phyloP scores from a whole-genome alignment of 225 moss, liverwort and hornwort species.

The Polytrichum commune region DNA sequence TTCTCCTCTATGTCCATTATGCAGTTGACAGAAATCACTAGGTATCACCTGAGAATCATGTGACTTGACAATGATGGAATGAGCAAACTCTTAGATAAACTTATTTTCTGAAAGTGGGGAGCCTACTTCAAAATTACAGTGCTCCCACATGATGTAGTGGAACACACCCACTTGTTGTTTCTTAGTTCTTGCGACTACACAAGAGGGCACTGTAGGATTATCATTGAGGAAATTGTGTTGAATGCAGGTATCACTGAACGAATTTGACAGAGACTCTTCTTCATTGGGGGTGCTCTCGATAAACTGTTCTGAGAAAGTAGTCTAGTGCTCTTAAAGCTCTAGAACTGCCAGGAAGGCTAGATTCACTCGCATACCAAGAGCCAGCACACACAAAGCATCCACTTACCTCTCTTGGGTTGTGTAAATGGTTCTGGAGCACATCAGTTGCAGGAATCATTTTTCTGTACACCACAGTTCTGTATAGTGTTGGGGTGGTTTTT shows the following conservation, averaged over 20 bases:
- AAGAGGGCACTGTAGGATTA: not conserved
- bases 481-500: slow-evolving; percentile 7
- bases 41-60: too few relatives aligned
- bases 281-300: slow-evolving; percentile 52
- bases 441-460: not conserved
- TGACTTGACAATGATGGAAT: too few relatives aligned
- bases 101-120: not conserved
- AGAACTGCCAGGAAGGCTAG: slow-evolving; percentile 3
- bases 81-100: not conserved
- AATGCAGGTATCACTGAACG: slow-evolving; percentile 75
- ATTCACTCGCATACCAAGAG: not conserved
- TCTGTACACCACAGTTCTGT: slow-evolving; percentile 6
- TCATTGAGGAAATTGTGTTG: not conserved
- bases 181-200: not conserved
- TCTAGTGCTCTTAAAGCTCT: slow-evolving; percentile 35
- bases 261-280: slow-evolving; percentile 49
- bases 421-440: not conserved
- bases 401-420: not conserved
- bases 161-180: not conserved
- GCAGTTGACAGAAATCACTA: not conserved
- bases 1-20: slow-evolving; percentile 3
- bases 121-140: not conserved
- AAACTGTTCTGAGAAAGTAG: slow-evolving; percentile 45
- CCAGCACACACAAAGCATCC: not conserved
- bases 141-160: not conserved